phyloP scores from a whole-genome alignment of 2,329 filamentous ascomycete species.

The Pseudogymnoascus sp. region DNA sequence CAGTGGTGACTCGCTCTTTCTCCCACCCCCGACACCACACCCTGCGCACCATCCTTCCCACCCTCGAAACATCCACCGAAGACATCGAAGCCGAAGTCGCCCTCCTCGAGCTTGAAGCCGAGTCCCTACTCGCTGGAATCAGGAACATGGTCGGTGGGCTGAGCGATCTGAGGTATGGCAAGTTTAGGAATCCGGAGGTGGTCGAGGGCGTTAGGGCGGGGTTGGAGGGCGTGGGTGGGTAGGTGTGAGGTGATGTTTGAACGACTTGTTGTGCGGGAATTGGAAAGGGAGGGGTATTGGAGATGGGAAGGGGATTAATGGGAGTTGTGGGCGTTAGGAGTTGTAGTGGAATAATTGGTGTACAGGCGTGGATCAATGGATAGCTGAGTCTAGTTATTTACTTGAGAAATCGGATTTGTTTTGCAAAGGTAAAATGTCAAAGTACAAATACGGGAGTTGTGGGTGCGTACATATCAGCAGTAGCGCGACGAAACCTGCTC shows the following conservation, averaged over 20 bases:
- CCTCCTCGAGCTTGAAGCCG: conserved; percentile 56
- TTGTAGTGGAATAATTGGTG: background rate
- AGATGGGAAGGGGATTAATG: background rate
- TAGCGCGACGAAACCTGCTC: background rate
- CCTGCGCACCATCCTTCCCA: conserved; percentile 54
- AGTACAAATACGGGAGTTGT: background rate
- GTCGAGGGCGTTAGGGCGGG: conserved; percentile 59
- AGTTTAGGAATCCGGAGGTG: conserved; percentile 55
- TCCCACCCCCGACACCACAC: conserved; percentile 40
- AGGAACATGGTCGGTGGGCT: conserved; percentile 59
- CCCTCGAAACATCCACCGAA: conserved; percentile 57
- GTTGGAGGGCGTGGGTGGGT: conserved; percentile 49
- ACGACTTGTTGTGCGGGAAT: background rate
- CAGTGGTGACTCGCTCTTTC: no score
- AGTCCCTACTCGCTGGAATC: conserved; percentile 50
- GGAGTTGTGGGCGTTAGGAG: background rate
- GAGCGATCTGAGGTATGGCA: conserved; percentile 76
- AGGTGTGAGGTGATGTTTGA: no score
- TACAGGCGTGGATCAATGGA: background rate
- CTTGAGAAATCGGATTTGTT: background rate
- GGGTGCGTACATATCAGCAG: background rate
- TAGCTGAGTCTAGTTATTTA: background rate
- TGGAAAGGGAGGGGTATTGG: background rate
- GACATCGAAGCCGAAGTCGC: conserved; percentile 61
- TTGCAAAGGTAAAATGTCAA: background rate